phyloP scores from a whole-genome alignment of 495 filamentous ascomycete species.

The Penicillium subrubescens region DNA sequence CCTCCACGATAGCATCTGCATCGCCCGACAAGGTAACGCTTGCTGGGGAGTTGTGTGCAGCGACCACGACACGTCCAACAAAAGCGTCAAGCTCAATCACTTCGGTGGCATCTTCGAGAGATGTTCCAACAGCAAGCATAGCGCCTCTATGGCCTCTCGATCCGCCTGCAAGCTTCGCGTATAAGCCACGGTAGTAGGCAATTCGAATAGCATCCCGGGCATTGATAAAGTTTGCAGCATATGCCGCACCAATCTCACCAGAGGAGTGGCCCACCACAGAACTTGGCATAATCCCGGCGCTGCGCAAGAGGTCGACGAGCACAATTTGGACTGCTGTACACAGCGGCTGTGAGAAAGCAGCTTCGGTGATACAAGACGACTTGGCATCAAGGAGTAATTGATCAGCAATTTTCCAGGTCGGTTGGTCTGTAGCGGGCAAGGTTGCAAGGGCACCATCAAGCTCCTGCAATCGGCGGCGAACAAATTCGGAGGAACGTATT shows the following conservation, averaged over 20 bases:
- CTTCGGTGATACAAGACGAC: not conserved
- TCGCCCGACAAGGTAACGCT: slow-evolving; percentile 41
- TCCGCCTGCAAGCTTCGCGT: not conserved
- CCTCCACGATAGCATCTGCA: slow-evolving; percentile 26
- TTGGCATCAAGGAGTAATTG: not conserved
- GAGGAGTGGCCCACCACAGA: slow-evolving; percentile 34
- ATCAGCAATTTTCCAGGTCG: not conserved
- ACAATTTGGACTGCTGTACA: slow-evolving; percentile 34
- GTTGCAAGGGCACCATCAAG: not conserved
- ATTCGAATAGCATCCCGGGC: slow-evolving; percentile 43
- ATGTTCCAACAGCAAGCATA: slow-evolving; percentile 57
- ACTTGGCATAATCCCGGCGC: slow-evolving; percentile 6
- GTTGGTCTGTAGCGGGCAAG: not conserved
- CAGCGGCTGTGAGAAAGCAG: slow-evolving; percentile 40
- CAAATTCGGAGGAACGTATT: not conserved
- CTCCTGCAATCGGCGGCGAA: not conserved
- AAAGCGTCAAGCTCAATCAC: slow-evolving; percentile 17
- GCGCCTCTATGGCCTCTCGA: slow-evolving; percentile 32
- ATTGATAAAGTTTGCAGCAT: slow-evolving; percentile 28
- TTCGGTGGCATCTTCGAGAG: slow-evolving; percentile 45
- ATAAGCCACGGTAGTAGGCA: slow-evolving; percentile 53
- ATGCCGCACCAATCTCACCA: slow-evolving; percentile 39
- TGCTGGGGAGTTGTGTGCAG: slow-evolving; percentile 30
- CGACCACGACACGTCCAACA: slow-evolving; percentile 19
- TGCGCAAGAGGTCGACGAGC: slow-evolving; percentile 26